A percentile compares a stretch with the other conserved stretches of the same genome.
Evolutionary conservation across 2,329 filamentous ascomycete species (phyloP).

Genomic region (Pseudogymnoascus sp.): DNA sequence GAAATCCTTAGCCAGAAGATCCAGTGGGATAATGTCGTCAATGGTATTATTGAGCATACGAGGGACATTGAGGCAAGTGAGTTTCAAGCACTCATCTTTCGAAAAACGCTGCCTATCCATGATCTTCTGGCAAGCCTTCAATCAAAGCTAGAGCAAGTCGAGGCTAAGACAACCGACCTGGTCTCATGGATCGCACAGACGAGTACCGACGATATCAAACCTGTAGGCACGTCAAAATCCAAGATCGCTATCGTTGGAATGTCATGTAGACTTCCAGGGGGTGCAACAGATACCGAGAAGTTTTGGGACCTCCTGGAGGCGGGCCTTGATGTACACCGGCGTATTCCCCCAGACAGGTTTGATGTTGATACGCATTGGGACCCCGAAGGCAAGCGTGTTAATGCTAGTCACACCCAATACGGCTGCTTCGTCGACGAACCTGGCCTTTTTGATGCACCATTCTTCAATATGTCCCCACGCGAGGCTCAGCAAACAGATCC

Average conservation of each 20-base stretch:
- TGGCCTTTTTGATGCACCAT: constrained; percentile 8
- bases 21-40: constrained; percentile 25
- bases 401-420: constrained; percentile 65
- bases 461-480: constrained; percentile 1
- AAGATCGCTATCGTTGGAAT: constrained; percentile 80
- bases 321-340: constrained; percentile 60
- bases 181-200: constrained; percentile 19
- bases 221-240: not conserved
- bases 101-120: constrained; percentile 22
- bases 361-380: constrained; percentile 63
- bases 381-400: constrained; percentile 60
- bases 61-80: constrained; percentile 13
- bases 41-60: constrained; percentile 19
- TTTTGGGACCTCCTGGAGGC: constrained; percentile 67
- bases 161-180: constrained; percentile 16
- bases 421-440: constrained; percentile 41
- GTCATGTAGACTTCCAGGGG: constrained; percentile 61
- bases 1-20: constrained; percentile 28
- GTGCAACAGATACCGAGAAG: constrained; percentile 58
- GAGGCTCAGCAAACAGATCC: not conserved
- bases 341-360: constrained; percentile 56
- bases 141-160: not conserved
- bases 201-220: not conserved
- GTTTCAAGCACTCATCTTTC: constrained; percentile 23
- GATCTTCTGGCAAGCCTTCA: constrained; percentile 21